Base-by-base conservation (phyloP, 352 stramenopile species). In the Phytophthora hibernalis region DNA sequence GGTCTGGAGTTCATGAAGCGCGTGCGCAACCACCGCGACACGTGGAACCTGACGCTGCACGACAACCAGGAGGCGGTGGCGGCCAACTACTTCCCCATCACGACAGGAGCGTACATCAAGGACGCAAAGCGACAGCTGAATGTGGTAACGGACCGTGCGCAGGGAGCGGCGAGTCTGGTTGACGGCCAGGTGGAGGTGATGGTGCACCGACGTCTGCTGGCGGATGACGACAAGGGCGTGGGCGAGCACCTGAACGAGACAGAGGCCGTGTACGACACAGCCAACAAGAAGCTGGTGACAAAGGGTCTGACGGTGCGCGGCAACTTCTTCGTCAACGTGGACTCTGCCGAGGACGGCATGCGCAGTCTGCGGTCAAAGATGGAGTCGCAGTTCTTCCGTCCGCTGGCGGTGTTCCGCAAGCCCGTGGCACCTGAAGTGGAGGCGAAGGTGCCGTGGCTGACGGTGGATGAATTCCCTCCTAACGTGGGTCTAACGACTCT, bases 11-110 rank as follows among this genome's bases (percentile, higher is more conserved):
- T 99, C 61, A 72, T 98, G 53, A 70, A 92, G 37, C 90, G 97
- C 21, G 77, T 93, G 57, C 83, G 91, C 30, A 95, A 98, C 72
- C 80, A 93, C 62, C 82, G 95, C 18, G 85, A 91, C 24, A 97
- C 91, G 31, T 98, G 89, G 87, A 85, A 98, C 54, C 59, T 98
- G 31, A 87, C 81, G 45, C 73, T 79, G 30, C 97, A 74, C 61
- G 97, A 97, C 33, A 89, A 97, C 21, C 85, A 91, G 51, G 93
- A 99, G 74, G 91, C 89, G 48, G 88, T 99, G 42, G 87, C 97
- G 12, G 96, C 93, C 38, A 99, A 99, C 74, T 99, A 98, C 79
- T 98, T 98, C 65, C 97, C 97, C 1, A 93, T 99, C n/a, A 99
- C 93, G 53, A 90, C 95, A 6, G 92, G 92, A 15, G 90, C 94